A percentile compares a stretch with the other conserved stretches of the same genome.
phyloP scores from a whole-genome alignment of 176 grass and related monocot genomes.

The Oryza meyeriana region DNA sequence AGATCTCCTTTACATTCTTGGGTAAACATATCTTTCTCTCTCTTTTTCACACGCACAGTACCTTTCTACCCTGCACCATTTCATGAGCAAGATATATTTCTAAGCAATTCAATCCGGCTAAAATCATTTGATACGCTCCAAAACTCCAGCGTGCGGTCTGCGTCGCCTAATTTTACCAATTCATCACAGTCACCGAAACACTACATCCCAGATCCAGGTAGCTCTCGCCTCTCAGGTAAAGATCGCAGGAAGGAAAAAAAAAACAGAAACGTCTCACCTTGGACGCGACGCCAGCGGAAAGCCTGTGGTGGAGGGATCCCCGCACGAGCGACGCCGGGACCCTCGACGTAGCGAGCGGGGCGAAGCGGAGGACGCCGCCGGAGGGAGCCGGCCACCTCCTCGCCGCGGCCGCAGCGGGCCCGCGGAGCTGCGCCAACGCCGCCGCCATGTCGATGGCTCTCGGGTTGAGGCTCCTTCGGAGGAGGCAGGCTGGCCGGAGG shows the following conservation, averaged over 20 bases:
- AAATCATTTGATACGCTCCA: neutral
- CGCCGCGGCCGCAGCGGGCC: constrained; percentile 12
- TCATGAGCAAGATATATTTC: neutral
- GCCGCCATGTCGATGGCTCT: neutral
- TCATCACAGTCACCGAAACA: neutral
- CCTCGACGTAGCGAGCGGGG: constrained; percentile 30
- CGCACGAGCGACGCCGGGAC: constrained; percentile 25
- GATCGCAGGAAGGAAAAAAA: neutral
- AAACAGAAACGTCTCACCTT: neutral
- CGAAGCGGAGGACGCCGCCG: constrained; percentile 35
- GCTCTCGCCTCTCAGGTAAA: neutral
- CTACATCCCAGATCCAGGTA: constrained; percentile 17
- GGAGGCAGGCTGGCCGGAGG: too few species aligned
- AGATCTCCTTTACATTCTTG: neutral
- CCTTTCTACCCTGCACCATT: constrained; percentile 6
- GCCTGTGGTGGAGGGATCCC: neutral
- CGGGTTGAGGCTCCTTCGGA: neutral
- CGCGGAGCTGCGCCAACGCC: constrained; percentile 45
- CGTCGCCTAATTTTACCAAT: neutral
- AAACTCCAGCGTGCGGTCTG: neutral
- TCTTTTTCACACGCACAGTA: neutral
- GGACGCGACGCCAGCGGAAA: constrained; percentile 6
- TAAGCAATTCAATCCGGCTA: neutral
- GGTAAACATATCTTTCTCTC: too few species aligned
- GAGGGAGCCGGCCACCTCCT: constrained; percentile 32